These are phyloP conservation scores for Wickerhamiella pararugosa DNA, from an alignment of 1,139 yeast species.

Conservation along the genomic window DNA sequence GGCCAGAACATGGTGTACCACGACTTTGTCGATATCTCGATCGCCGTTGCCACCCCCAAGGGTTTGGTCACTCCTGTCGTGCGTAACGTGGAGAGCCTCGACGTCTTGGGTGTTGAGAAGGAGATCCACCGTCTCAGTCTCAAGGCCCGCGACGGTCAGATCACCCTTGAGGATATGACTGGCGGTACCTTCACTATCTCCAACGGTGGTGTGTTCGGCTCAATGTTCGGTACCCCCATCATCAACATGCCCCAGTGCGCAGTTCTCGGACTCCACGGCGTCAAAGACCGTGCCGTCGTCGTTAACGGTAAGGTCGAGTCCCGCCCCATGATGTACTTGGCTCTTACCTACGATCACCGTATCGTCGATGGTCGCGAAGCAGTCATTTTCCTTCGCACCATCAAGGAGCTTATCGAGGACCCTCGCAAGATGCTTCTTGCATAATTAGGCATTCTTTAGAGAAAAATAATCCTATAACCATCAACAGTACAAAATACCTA, in stretches of 20 bases:
- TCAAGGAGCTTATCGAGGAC: constrained; percentile 95
- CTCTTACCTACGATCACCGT: constrained; percentile 97
- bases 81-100: constrained; percentile 88
- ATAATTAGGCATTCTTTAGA: constrained; percentile 5
- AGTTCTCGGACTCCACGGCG: constrained; percentile 93
- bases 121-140: constrained; percentile 71
- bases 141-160: constrained; percentile 94
- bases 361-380: constrained; percentile 98
- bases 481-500: too few species aligned
- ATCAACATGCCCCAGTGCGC: constrained; percentile 98
- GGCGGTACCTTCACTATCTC: constrained; percentile 99
- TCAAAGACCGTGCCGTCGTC: constrained; percentile 94
- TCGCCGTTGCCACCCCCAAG: constrained; percentile 99
- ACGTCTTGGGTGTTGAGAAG: constrained; percentile 78
- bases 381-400: constrained; percentile 87
- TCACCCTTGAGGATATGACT: constrained; percentile 95
- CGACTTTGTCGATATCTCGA: constrained; percentile 88
- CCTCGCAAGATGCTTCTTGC: constrained; percentile 92
- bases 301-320: constrained; percentile 91
- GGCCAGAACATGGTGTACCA: constrained; percentile 84
- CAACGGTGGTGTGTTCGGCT: constrained; percentile 98
- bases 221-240: constrained; percentile 95
- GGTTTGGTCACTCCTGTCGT: constrained; percentile 97
- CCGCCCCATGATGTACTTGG: constrained; percentile 99
- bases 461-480: too few species aligned